Conservation (phyloP, 371 early-diverging fungal species). For the Capillidium heterosporum region DNA sequence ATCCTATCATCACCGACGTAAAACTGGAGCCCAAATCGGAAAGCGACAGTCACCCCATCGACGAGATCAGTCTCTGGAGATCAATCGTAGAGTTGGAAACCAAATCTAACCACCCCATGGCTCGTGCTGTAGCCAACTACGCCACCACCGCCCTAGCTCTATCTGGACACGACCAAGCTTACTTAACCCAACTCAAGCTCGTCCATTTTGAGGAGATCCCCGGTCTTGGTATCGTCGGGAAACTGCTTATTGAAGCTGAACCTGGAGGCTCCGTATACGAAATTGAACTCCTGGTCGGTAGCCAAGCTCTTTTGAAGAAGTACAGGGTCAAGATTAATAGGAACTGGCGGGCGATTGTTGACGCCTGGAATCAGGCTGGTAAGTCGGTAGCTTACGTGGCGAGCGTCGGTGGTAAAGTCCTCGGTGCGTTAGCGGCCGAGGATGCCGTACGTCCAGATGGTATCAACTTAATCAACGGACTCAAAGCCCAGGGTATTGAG, state of each 20-base stretch:
- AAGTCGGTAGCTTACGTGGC: constrained; percentile 23
- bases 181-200: background rate
- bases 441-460: constrained; percentile 36
- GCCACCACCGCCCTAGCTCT: background rate
- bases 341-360: constrained; percentile 5
- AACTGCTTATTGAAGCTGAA: constrained; percentile 23
- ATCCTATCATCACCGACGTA: constrained; percentile 26
- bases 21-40: constrained; percentile 18
- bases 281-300: too few species aligned
- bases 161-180: background rate
- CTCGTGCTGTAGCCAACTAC: constrained; percentile 5
- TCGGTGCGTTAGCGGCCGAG: constrained; percentile 30
- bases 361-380: constrained; percentile 18
- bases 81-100: background rate
- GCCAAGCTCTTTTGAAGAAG: too few species aligned
- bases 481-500: constrained; percentile 27
- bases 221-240: constrained; percentile 14
- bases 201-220: too few species aligned
- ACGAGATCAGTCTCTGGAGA: constrained; percentile 3
- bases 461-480: constrained; percentile 17
- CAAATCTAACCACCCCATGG: constrained; percentile 17
- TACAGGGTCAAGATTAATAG: too few species aligned
- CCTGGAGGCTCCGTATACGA: too few species aligned
- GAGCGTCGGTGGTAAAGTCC: constrained; percentile 20
- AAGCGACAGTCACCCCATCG: background rate